These are phyloP conservation scores for Mortierella sp. DNA, from an alignment of 371 early-diverging fungal genomes.

Conservation along the genomic window DNA sequence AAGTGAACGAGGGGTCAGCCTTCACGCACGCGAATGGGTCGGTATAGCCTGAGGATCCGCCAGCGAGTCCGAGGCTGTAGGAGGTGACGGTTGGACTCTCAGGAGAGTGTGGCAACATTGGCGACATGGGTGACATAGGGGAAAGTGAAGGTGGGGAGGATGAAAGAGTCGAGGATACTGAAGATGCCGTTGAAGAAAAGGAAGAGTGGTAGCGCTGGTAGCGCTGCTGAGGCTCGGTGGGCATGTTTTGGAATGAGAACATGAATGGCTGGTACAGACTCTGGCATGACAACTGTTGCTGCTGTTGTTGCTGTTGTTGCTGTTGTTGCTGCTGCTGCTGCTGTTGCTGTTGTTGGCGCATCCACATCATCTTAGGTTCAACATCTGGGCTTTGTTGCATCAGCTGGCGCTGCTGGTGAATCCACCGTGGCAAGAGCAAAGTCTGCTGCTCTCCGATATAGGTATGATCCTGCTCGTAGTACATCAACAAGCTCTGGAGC, in stretches of 20 bases:
- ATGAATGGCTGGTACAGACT: constrained; percentile 9
- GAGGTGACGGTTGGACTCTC: constrained; percentile 27
- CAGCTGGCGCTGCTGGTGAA: constrained; percentile 54
- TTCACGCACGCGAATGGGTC: constrained; percentile 19
- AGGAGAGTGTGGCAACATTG: constrained; percentile 25
- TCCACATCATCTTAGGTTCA: constrained; percentile 38
- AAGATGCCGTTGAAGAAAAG: constrained; percentile 23
- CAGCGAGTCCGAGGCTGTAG: constrained; percentile 18
- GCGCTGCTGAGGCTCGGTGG: constrained; percentile 16
- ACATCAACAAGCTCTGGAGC: constrained; percentile 50
- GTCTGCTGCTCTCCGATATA: constrained; percentile 54
- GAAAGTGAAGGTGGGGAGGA: constrained; percentile 19
- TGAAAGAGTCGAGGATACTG: constrained; percentile 16
- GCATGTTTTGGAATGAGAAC: constrained; percentile 22
- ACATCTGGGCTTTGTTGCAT: constrained; percentile 39
- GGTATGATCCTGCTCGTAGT: constrained; percentile 52
- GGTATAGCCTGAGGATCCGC: background rate
- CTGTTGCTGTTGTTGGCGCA: constrained; percentile 29
- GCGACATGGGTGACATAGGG: constrained; percentile 34
- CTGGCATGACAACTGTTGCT: constrained; percentile 9
- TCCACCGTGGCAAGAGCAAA: constrained; percentile 52
- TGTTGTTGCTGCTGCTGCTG: constrained; percentile 22
- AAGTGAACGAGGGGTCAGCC: constrained; percentile 15
- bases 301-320: constrained; percentile 17
- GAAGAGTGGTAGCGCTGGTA: constrained; percentile 31